phyloP scores from a whole-genome alignment of 805 yeast species.

The Wickerhamiella nectarea region DNA sequence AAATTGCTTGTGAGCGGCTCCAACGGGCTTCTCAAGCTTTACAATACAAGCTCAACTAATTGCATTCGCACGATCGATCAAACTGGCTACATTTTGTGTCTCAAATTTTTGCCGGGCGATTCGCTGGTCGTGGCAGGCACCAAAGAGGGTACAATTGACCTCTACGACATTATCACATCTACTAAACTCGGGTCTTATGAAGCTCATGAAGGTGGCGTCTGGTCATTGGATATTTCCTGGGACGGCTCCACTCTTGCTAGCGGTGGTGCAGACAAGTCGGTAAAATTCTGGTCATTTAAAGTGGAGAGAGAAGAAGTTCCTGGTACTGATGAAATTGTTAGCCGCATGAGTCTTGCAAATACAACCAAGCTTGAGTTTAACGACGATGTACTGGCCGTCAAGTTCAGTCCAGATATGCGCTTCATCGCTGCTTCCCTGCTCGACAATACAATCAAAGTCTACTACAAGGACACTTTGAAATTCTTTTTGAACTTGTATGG shows the following conservation, averaged over 20 bases:
- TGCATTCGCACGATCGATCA: slow-evolving; percentile 72
- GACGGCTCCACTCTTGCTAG: slow-evolving; percentile 79
- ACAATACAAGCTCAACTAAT: slow-evolving; percentile 62
- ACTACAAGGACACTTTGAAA: slow-evolving; percentile 74
- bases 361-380: slow-evolving; percentile 69
- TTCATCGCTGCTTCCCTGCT: slow-evolving; percentile 70
- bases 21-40: slow-evolving; percentile 74
- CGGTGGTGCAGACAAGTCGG: slow-evolving; percentile 85
- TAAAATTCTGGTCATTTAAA: slow-evolving; percentile 79
- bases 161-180: slow-evolving; percentile 78
- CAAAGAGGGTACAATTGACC: slow-evolving; percentile 68
- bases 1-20: slow-evolving; percentile 78
- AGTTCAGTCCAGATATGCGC: slow-evolving; percentile 65
- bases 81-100: slow-evolving; percentile 72
- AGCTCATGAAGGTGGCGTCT: slow-evolving; percentile 70
- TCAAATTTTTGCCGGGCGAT: slow-evolving; percentile 84
- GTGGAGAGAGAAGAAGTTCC: slow-evolving; percentile 52
- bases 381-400: slow-evolving; percentile 74
- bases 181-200: slow-evolving; percentile 55
- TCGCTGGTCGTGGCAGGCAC: slow-evolving; percentile 76
- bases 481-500: slow-evolving; percentile 85
- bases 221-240: slow-evolving; percentile 78
- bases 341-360: slow-evolving; percentile 51
- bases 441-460: slow-evolving; percentile 92
- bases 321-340: slow-evolving; percentile 42